These are phyloP conservation scores for Penicillium pancosmium DNA, from an alignment of 495 filamentous ascomycete genomes.

Conservation along the genomic window DNA sequence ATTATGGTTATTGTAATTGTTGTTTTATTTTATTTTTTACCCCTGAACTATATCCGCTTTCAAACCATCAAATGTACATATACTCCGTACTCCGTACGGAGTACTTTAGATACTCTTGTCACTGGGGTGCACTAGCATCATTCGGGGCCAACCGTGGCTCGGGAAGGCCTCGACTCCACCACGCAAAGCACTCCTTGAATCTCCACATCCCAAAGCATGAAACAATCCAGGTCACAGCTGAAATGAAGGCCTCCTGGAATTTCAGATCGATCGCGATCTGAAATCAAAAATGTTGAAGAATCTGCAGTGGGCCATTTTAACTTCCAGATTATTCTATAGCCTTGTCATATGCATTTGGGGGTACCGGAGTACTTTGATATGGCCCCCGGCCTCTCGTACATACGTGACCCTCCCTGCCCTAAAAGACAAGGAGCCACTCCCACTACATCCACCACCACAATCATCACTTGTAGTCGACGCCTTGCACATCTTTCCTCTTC, in stretches of 20 bases:
- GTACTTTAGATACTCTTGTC: background rate
- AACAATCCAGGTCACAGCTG: slow-evolving; percentile 22
- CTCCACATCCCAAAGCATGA: slow-evolving; percentile 24
- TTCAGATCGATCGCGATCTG: slow-evolving; percentile 2
- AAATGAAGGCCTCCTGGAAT: slow-evolving; percentile 18
- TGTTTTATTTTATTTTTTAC: background rate
- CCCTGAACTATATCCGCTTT: slow-evolving; percentile 1
- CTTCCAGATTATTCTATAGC: slow-evolving; percentile 4
- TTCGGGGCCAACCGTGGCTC: slow-evolving; percentile 19
- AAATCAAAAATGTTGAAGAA: background rate
- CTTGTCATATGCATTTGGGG: background rate
- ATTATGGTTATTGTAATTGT: background rate
- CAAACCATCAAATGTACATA: background rate
- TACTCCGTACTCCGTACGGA: slow-evolving; percentile 1
- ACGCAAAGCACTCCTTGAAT: slow-evolving; percentile 21
- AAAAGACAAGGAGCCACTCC: background rate
- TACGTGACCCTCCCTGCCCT: slow-evolving; percentile 1
- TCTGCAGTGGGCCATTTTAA: slow-evolving; percentile 1
- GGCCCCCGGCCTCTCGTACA: too few relatives aligned
- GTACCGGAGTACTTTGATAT: too few relatives aligned
- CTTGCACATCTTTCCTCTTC: background rate
- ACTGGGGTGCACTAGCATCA: slow-evolving; percentile 1
- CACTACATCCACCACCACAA: background rate
- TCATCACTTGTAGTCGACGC: background rate
- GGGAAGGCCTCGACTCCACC: slow-evolving; percentile 8